Percentiles rank a stretch among this genome's conserved stretches.
These are phyloP conservation scores for Diplogelasinospora grovesii DNA, from an alignment of 495 filamentous ascomycete species.

Conservation along the genomic window DNA sequence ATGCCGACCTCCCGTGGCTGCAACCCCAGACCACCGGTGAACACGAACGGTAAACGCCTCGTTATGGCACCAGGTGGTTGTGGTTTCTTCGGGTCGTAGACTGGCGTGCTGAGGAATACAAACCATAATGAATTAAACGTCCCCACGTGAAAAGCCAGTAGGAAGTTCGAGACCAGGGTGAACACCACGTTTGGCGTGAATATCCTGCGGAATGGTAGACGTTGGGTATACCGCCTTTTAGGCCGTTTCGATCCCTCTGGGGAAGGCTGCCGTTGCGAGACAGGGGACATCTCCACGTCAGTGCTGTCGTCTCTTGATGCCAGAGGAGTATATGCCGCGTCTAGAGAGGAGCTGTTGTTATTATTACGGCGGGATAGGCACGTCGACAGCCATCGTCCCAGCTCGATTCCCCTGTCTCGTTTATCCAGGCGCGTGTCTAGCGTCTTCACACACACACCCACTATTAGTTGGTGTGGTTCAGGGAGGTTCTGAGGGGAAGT, in stretches of 20 bases:
- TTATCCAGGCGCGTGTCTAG: conserved; percentile 40
- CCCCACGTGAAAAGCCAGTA: conserved; percentile 71
- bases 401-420: conserved; percentile 42
- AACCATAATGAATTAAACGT: conserved; percentile 84
- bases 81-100: conserved; percentile 47
- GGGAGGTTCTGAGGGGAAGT: background rate
- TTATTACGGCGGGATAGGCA: conserved; percentile 13
- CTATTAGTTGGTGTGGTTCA: conserved; percentile 12
- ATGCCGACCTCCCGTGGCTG: conserved; percentile 68
- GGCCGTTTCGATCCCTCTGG: conserved; percentile 7
- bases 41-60: conserved; percentile 57
- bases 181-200: conserved; percentile 68
- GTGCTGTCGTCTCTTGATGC: background rate
- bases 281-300: conserved; percentile 23
- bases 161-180: conserved; percentile 60
- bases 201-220: conserved; percentile 64
- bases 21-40: conserved; percentile 76
- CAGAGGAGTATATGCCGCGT: conserved; percentile 7
- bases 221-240: conserved; percentile 28
- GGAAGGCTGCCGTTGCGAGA: conserved; percentile 1
- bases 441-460: no score
- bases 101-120: conserved; percentile 75
- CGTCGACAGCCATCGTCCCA: conserved; percentile 23
- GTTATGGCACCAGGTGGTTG: conserved; percentile 19
- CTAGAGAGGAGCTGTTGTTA: no score